These are phyloP conservation scores for Schizophyllum amplum DNA, from an alignment of 1,284 basidiomycete genomes.

Conservation along the genomic window DNA sequence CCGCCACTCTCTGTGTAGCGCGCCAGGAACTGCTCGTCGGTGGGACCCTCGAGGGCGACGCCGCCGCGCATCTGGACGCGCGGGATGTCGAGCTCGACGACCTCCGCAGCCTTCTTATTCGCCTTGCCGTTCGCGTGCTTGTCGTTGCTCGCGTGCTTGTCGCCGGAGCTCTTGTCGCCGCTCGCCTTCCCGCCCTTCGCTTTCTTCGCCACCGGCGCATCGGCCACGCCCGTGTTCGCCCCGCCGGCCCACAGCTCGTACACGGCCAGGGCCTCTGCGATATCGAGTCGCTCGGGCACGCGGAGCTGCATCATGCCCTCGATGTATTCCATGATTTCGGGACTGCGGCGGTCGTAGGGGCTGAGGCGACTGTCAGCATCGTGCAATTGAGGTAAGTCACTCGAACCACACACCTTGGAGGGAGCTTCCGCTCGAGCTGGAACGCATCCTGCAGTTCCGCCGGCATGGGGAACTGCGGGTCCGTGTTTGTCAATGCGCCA, in stretches of 20 bases:
- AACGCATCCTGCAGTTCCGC: constrained; percentile 56
- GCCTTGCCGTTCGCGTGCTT: too few species aligned
- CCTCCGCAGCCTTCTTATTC: too few species aligned
- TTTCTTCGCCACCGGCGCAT: too few species aligned
- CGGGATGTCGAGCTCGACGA: too few species aligned
- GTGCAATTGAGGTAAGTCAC: background rate
- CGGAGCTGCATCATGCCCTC: constrained; percentile 43
- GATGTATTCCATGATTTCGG: constrained; percentile 40
- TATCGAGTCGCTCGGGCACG: constrained; percentile 49
- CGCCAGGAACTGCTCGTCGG: constrained; percentile 61
- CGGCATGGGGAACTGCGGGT: constrained; percentile 44
- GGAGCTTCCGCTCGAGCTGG: constrained; percentile 16
- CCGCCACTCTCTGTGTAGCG: constrained; percentile 69
- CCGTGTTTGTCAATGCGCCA: constrained; percentile 52
- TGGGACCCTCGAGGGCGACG: constrained; percentile 21
- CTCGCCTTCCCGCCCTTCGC: too few species aligned
- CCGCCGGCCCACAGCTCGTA: constrained; percentile 54
- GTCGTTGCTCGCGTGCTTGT: too few species aligned
- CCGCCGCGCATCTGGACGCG: background rate
- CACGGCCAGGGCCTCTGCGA: constrained; percentile 56
- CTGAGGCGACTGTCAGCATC: constrained; percentile 12
- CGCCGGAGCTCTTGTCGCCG: too few species aligned
- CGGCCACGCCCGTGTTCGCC: too few species aligned
- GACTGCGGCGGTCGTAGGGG: constrained; percentile 41
- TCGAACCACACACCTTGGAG: background rate